These are phyloP conservation scores for Fusarium ambrosium DNA, from an alignment of 2,329 filamentous ascomycete species.

Conservation along the genomic window DNA sequence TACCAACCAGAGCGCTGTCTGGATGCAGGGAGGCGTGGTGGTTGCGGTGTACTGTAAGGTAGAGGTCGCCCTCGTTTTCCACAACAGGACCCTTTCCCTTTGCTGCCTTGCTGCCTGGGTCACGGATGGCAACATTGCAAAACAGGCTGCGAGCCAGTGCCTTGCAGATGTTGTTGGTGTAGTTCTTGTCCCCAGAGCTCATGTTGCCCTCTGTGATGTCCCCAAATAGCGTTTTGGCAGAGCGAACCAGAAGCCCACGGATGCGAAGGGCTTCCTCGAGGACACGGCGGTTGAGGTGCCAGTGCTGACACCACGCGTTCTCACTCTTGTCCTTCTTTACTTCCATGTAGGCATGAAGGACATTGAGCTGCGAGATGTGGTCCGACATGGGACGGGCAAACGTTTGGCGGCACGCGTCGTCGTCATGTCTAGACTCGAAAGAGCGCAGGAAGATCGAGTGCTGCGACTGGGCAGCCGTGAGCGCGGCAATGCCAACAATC, in stretches of 20 bases:
- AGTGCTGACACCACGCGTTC: background rate
- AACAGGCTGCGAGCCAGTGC: background rate
- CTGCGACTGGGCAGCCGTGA: background rate
- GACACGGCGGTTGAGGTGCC: background rate
- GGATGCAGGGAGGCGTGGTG: background rate
- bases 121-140: background rate
- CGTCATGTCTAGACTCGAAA: too few relatives aligned
- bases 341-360: background rate
- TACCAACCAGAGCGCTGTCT: background rate
- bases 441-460: constrained; percentile 2
- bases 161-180: background rate
- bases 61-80: background rate
- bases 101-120: background rate
- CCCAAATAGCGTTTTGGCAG: too few relatives aligned
- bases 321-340: background rate
- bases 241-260: too few relatives aligned
- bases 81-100: background rate
- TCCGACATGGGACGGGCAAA: background rate
- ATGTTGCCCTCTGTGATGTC: too few relatives aligned
- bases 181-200: background rate
- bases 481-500: constrained; percentile 5
- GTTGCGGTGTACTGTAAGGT: background rate
- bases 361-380: background rate
- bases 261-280: background rate
- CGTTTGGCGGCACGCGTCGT: too few relatives aligned